Evolutionary conservation across 345 rosid genomes (phyloP).

Genomic region (Brassica napus): Da-Ae NC_063447.1:62488501-62489000

Average conservation of each 20-base stretch:
- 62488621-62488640: too few relatives aligned
- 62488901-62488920: not conserved
- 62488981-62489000: not conserved
- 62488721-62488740: not conserved
- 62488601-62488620: too few relatives aligned
- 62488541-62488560: too few relatives aligned
- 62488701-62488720: not conserved
- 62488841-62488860: slow-evolving; percentile 23
- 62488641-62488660: not conserved
- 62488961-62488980: slow-evolving; percentile 19
- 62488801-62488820: not conserved
- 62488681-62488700: not conserved
- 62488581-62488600: too few relatives aligned
- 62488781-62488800: not conserved
- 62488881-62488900: not conserved
- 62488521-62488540: too few relatives aligned
- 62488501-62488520: too few relatives aligned
- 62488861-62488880: slow-evolving; percentile 7
- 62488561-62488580: too few relatives aligned
- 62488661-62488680: not conserved
- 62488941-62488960: slow-evolving; percentile 10
- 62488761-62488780: not conserved
- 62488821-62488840: slow-evolving; percentile 4
- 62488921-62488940: not conserved
- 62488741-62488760: not conserved